A percentile compares a stretch with the other conserved stretches of the same genome.
Conservation (phyloP, 176 grass and related monocot genomes). For the Pontederia crassipes region DNA sequence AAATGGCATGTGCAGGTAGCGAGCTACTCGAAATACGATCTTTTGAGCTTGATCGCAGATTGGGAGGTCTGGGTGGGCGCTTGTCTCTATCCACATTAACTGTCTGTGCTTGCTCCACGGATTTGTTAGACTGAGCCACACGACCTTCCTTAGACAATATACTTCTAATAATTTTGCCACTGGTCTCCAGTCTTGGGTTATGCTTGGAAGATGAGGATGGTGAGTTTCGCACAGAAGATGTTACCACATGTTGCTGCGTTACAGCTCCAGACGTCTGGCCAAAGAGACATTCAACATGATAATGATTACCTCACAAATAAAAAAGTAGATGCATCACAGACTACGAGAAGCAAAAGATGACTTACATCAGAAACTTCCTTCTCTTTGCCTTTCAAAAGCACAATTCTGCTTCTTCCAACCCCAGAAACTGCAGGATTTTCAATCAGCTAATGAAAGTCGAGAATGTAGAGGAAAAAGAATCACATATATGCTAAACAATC, state of each 20-base stretch:
- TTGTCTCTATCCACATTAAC: constrained; percentile 19
- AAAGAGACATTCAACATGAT: not conserved
- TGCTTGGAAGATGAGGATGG: constrained; percentile 2
- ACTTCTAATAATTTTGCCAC: constrained; percentile 13
- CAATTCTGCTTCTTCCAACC: constrained; percentile 17
- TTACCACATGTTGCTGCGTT: constrained; percentile 7
- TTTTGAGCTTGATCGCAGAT: not conserved
- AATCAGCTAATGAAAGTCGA: not conserved
- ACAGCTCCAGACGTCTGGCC: constrained; percentile 11
- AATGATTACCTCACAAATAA: not conserved
- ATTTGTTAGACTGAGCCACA: not conserved
- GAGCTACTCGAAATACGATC: constrained; percentile 8
- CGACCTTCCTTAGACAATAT: constrained; percentile 17
- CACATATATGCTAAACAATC: not conserved
- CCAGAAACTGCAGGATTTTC: not conserved
- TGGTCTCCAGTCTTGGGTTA: constrained; percentile 2
- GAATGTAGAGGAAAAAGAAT: not conserved
- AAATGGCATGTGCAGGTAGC: constrained; percentile 4
- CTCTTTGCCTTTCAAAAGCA: constrained; percentile 23
- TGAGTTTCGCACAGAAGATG: constrained; percentile 1
- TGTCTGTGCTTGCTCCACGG: not conserved
- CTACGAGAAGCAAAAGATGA: not conserved
- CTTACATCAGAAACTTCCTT: constrained; percentile 16
- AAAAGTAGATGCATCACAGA: not conserved
- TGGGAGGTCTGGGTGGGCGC: constrained; percentile 2